These are phyloP conservation scores for Pichia sp. DNA, from an alignment of 1,139 yeast species.

Conservation along the genomic window DNA sequence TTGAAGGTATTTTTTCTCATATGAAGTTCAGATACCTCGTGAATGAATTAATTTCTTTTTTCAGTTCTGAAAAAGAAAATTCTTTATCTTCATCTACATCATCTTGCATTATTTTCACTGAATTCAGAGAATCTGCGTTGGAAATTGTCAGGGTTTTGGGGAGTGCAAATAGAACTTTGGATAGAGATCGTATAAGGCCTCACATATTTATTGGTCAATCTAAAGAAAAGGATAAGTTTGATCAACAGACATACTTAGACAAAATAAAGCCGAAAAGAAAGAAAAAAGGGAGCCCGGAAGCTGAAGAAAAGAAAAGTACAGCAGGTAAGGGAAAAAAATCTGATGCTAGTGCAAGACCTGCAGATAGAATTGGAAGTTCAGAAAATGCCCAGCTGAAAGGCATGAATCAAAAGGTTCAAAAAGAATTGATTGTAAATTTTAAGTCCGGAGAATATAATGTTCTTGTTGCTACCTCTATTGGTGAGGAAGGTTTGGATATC, in stretches of 20 bases:
- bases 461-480: constrained; percentile 92
- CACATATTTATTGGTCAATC: constrained; percentile 91
- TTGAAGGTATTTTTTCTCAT: constrained; percentile 48
- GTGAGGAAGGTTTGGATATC: constrained; percentile 97
- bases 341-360: constrained; percentile 18
- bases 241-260: constrained; percentile 44
- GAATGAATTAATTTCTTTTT: constrained; percentile 55
- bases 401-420: constrained; percentile 71
- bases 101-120: constrained; percentile 76
- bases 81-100: constrained; percentile 36
- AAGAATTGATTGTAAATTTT: constrained; percentile 68
- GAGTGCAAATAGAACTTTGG: constrained; percentile 24
- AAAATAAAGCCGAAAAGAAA: constrained; percentile 38
- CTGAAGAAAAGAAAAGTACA: constrained; percentile 25
- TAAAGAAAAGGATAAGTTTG: constrained; percentile 56
- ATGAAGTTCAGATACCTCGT: constrained; percentile 65
- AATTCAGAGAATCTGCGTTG: constrained; percentile 81
- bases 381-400: constrained; percentile 52
- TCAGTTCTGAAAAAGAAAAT: constrained; percentile 34
- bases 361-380: constrained; percentile 39
- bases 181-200: constrained; percentile 45
- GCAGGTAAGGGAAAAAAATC: constrained; percentile 3
- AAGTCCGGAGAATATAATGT: constrained; percentile 69
- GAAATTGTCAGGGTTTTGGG: constrained; percentile 75
- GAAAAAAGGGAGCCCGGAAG: constrained; percentile 32